phyloP scores from a whole-genome alignment of 75 land plant genomes.

The Picea glauca region DNA sequence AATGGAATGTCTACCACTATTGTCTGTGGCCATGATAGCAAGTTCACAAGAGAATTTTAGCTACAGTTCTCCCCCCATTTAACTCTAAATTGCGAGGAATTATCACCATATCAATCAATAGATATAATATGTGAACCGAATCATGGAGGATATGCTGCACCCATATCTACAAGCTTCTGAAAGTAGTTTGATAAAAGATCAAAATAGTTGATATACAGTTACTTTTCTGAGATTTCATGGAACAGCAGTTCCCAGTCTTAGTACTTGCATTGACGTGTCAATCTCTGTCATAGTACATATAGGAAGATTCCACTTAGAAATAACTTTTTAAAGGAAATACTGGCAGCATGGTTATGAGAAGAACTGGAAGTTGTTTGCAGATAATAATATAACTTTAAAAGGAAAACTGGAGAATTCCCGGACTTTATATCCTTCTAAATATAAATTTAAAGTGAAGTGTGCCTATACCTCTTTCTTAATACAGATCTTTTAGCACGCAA shows the following conservation, averaged over 20 bases:
- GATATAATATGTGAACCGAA: neutral
- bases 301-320: neutral
- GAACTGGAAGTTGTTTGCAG: neutral
- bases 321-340: neutral
- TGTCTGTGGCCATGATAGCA: neutral
- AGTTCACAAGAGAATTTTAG: too few relatives aligned
- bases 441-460: neutral
- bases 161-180: neutral
- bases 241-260: neutral
- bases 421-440: neutral
- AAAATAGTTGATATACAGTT: neutral
- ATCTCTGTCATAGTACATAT: too few relatives aligned
- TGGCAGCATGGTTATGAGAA: neutral
- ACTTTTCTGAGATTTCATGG: neutral
- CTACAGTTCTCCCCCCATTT: neutral
- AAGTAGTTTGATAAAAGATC: neutral
- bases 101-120: neutral
- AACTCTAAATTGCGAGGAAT: neutral
- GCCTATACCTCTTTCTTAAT: neutral
- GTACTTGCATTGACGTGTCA: neutral
- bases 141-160: neutral
- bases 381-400: neutral
- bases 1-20: neutral
- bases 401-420: neutral
- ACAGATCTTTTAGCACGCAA: neutral